Conservation (phyloP, 2,329 filamentous ascomycete species). For the Aureobasidium sp. region DNA sequence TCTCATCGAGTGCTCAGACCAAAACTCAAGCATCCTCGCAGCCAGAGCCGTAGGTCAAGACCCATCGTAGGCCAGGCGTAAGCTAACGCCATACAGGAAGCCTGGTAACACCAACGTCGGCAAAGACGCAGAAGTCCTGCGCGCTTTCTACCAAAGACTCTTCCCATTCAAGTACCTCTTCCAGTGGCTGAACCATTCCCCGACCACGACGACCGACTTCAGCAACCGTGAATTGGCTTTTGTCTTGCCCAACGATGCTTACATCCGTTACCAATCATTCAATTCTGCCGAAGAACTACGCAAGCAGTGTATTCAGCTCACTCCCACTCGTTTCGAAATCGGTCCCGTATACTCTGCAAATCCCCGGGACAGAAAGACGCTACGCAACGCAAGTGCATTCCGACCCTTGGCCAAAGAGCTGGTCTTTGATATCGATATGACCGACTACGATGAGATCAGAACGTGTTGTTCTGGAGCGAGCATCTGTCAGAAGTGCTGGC, state of each 20-base stretch:
- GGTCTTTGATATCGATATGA: constrained; percentile 99
- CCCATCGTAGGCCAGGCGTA: constrained; percentile 15
- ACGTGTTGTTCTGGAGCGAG: constrained; percentile 91
- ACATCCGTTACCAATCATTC: constrained; percentile 84
- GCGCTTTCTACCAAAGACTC: constrained; percentile 88
- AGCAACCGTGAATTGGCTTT: constrained; percentile 92
- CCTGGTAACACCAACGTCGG: constrained; percentile 31
- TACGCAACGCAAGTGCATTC: constrained; percentile 74
- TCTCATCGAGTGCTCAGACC: constrained; percentile 45
- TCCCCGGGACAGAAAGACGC: constrained; percentile 81
- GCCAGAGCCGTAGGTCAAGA: constrained; percentile 31
- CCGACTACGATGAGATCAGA: constrained; percentile 93
- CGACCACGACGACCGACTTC: constrained; percentile 79
- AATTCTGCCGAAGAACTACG: constrained; percentile 64
- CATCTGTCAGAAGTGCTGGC: constrained; percentile 92
- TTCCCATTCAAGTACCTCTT: constrained; percentile 94
- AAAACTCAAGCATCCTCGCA: constrained; percentile 37
- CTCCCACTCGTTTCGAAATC: constrained; percentile 94
- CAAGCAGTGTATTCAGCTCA: constrained; percentile 80
- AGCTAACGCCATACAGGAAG: constrained; percentile 24
- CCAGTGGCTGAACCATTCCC: constrained; percentile 95
- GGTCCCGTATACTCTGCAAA: constrained; percentile 95
- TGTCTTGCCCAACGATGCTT: constrained; percentile 84
- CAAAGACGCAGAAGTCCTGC: constrained; percentile 65
- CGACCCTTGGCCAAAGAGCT: constrained; percentile 85